Evolutionary conservation across 306 rosid genomes (phyloP).

Genomic region (Crotalaria pallida): DNA sequence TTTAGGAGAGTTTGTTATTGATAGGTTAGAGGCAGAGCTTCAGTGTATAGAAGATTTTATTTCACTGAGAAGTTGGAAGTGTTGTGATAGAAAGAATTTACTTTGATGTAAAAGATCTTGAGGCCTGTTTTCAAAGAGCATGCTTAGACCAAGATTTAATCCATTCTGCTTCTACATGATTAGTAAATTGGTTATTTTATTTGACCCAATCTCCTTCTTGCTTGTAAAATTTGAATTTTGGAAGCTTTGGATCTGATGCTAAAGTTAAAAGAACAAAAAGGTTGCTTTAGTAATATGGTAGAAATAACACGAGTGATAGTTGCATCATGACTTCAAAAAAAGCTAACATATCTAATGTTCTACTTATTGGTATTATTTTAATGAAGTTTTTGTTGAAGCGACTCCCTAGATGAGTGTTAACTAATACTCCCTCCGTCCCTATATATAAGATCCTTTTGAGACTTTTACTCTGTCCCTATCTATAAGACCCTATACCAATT

Average conservation of each 20-base stretch:
- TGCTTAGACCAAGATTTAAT: not conserved
- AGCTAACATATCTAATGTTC: not conserved
- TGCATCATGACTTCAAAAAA: not conserved
- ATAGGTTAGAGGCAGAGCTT: conserved; percentile 4
- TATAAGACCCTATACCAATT: too few species aligned
- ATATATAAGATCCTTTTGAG: too few species aligned
- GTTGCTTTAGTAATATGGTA: not conserved
- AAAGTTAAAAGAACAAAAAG: not conserved
- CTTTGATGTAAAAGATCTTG: not conserved
- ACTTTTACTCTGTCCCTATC: too few species aligned
- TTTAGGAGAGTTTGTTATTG: not conserved
- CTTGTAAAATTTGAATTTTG: not conserved
- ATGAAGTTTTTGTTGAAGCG: not conserved
- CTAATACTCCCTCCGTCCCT: too few species aligned
- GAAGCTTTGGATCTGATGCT: not conserved
- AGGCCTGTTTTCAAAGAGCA: not conserved
- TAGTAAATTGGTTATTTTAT: not conserved
- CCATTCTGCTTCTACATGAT: too few species aligned
- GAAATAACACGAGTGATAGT: not conserved
- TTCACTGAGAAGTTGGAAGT: not conserved
- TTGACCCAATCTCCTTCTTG: not conserved
- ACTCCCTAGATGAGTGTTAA: not conserved
- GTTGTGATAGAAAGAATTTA: not conserved
- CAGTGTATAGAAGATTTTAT: not conserved
- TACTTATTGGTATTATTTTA: not conserved